These are phyloP conservation scores for Candida nonsorbophila DNA, from an alignment of 805 yeast genomes.

Conservation along the genomic window DNA sequence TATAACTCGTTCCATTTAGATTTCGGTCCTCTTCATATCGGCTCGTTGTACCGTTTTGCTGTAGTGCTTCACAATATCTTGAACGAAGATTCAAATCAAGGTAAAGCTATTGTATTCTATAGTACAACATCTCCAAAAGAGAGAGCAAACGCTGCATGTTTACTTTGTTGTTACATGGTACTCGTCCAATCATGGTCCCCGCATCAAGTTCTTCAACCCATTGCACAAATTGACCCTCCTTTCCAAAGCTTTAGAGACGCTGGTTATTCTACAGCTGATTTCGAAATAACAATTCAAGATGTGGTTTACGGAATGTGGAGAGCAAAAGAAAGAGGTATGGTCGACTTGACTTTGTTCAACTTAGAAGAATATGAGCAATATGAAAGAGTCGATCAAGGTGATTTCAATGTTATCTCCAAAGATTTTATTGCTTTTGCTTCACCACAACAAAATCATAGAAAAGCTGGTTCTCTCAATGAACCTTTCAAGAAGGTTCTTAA, in stretches of 20 bases:
- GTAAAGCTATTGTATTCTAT: conserved; percentile 86
- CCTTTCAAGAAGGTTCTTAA: conserved; percentile 78
- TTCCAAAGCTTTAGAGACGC: conserved; percentile 96
- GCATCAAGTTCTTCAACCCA: conserved; percentile 92
- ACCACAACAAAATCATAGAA: conserved; percentile 60
- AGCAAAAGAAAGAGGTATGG: conserved; percentile 86
- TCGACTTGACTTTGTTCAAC: conserved; percentile 81
- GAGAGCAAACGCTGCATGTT: conserved; percentile 91
- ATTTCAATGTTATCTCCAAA: conserved; percentile 84
- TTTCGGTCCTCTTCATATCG: conserved; percentile 94
- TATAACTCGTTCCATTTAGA: conserved; percentile 95
- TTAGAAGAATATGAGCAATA: conserved; percentile 91
- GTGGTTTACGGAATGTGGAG: conserved; percentile 96
- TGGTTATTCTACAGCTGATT: conserved; percentile 94
- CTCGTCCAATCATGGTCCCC: conserved; percentile 97
- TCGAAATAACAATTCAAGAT: conserved; percentile 89
- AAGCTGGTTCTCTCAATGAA: conserved; percentile 54
- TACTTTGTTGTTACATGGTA: conserved; percentile 91
- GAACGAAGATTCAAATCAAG: conserved; percentile 77
- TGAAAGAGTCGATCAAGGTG: conserved; percentile 96
- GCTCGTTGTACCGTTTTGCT: conserved; percentile 91
- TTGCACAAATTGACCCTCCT: conserved; percentile 88
- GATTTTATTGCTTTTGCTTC: conserved; percentile 98
- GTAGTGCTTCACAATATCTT: conserved; percentile 88
- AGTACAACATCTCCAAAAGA: conserved; percentile 76